A percentile compares a stretch with the other conserved stretches of the same genome.
These are phyloP conservation scores for Adansonia rubrostipa DNA, from an alignment of 441 rosid genomes.

Conservation along the genomic window DNA sequence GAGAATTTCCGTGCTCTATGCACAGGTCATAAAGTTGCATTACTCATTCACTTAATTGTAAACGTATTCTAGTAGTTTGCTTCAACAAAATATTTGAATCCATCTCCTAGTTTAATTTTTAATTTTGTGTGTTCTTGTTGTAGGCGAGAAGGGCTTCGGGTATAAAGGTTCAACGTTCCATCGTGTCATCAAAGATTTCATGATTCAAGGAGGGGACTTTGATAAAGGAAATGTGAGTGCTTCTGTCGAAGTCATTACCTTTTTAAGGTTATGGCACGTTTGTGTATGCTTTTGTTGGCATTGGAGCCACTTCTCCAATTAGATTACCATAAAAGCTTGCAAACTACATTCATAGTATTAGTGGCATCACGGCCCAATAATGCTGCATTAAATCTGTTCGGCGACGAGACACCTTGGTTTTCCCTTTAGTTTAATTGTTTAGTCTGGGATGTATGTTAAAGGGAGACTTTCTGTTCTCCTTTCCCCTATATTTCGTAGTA, in stretches of 20 bases:
- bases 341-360: background rate
- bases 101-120: background rate
- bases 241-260: background rate
- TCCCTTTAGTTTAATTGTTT: too few relatives aligned
- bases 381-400: background rate
- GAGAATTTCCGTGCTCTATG: conserved; percentile 69
- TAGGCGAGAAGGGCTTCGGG: conserved; percentile 71
- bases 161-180: conserved; percentile 71
- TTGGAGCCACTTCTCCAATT: background rate
- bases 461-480: too few relatives aligned
- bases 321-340: background rate
- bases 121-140: conserved; percentile 8
- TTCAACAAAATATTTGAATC: background rate
- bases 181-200: conserved; percentile 68
- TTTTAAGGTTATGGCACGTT: background rate
- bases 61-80: background rate
- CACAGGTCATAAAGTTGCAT: conserved; percentile 45
- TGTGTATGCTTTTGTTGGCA: background rate
- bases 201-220: conserved; percentile 81
- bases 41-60: background rate
- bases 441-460: too few relatives aligned
- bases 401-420: too few relatives aligned
- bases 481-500: too few relatives aligned
- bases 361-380: conserved; percentile 16
- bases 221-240: conserved; percentile 55